These are phyloP conservation scores for Beauveria medogensis DNA, from an alignment of 2,329 filamentous ascomycete genomes.

Conservation along the genomic window DNA sequence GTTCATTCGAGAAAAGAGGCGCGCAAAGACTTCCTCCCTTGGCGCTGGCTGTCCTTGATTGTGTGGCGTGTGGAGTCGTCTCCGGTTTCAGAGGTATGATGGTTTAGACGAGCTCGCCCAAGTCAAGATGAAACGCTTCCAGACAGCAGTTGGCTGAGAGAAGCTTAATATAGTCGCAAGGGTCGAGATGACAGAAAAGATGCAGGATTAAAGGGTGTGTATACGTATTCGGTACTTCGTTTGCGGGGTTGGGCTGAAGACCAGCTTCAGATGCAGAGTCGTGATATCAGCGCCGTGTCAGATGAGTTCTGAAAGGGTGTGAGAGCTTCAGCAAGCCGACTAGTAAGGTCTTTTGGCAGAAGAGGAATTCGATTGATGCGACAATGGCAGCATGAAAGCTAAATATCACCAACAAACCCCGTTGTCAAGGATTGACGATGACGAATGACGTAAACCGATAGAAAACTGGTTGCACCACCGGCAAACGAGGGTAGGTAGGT, in stretches of 20 bases:
- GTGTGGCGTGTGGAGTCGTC: slow-evolving; percentile 9
- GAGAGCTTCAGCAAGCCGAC: background rate
- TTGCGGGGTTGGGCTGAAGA: slow-evolving; percentile 14
- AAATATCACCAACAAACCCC: background rate
- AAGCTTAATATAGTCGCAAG: background rate
- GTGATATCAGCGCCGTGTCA: background rate
- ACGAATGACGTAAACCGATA: background rate
- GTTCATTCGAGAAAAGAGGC: slow-evolving; percentile 17
- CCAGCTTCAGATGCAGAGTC: slow-evolving; percentile 10
- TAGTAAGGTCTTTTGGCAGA: background rate
- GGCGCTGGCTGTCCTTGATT: background rate
- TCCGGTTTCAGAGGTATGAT: slow-evolving; percentile 6
- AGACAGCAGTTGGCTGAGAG: slow-evolving; percentile 7
- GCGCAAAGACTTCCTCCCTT: background rate
- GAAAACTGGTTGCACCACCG: background rate
- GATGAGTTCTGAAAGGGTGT: background rate
- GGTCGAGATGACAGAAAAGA: no score
- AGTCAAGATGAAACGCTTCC: slow-evolving; percentile 9
- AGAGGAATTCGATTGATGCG: background rate
- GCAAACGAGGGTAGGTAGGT: slow-evolving; percentile 7
- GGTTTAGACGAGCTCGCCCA: background rate
- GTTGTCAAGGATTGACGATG: background rate
- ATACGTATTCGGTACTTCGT: slow-evolving; percentile 2
- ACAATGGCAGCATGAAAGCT: background rate
- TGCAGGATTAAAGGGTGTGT: background rate